Evolutionary conservation across 805 yeast species (phyloP).

Genomic region (Hanseniaspora osmophila): DNA sequence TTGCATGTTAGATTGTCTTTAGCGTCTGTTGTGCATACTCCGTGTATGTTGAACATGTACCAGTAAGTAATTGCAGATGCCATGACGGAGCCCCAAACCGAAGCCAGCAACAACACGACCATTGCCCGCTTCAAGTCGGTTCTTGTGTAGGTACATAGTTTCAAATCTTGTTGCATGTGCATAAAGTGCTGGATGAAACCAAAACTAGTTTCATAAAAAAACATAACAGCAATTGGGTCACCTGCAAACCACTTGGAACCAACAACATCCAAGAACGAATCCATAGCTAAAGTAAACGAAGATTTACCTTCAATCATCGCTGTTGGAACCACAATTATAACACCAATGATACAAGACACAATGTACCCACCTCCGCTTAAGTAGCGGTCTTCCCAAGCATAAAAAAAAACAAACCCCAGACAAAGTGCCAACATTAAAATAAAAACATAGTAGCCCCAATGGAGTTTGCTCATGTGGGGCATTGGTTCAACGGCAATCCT

Average conservation of each 20-base stretch:
- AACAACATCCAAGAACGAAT: conserved; percentile 49
- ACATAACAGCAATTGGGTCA: conserved; percentile 45
- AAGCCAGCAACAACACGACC: conserved; percentile 33
- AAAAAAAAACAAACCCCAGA: conserved; percentile 28
- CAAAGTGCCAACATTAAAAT: conserved; percentile 34
- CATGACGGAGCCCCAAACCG: conserved; percentile 31
- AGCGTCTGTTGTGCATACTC: conserved; percentile 32
- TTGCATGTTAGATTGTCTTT: conserved; percentile 35
- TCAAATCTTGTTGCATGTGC: conserved; percentile 40
- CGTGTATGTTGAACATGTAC: conserved; percentile 25
- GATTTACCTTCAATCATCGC: conserved; percentile 51
- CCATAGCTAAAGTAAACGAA: conserved; percentile 42
- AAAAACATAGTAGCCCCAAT: conserved; percentile 47
- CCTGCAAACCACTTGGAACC: conserved; percentile 56
- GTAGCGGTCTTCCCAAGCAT: conserved; percentile 26
- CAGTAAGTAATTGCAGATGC: conserved; percentile 30
- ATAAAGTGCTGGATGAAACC: conserved; percentile 32
- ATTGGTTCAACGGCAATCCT: conserved; percentile 5
- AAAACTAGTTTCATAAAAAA: conserved; percentile 34
- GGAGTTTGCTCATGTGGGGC: conserved; percentile 37
- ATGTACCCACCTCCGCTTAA: conserved; percentile 37
- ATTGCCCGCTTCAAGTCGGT: conserved; percentile 50
- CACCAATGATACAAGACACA: conserved; percentile 40
- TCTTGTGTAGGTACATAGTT: conserved; percentile 51
- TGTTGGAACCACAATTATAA: conserved; percentile 44